Conservation (phyloP, 345 rosid genomes). For the Syzygium oleosum region DNA sequence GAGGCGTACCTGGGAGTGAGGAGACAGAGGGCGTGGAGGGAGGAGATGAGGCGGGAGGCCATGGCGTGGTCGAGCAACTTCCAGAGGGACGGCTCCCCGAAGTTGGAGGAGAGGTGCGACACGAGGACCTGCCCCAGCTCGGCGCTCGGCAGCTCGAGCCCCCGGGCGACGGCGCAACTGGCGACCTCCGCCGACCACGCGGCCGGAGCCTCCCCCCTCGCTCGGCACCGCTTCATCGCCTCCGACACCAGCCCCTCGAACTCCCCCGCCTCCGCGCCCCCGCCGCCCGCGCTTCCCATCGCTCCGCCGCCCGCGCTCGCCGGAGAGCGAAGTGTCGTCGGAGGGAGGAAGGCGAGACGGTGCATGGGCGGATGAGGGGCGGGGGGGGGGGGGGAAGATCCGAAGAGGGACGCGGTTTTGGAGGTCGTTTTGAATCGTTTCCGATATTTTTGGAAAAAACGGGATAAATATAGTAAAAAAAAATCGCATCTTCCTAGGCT, state of each 20-base stretch:
- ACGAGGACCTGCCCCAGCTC: slow-evolving; percentile 36
- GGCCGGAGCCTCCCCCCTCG: slow-evolving; percentile 6
- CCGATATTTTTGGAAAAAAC: neutral
- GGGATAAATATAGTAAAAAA: too few species aligned
- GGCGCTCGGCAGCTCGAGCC: slow-evolving; percentile 17
- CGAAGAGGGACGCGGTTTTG: neutral
- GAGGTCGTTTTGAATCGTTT: neutral
- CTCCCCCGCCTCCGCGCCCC: neutral
- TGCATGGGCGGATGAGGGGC: neutral
- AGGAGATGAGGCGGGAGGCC: slow-evolving; percentile 29
- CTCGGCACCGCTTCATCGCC: slow-evolving; percentile 11
- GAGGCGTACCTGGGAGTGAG: slow-evolving; percentile 27
- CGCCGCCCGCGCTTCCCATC: neutral
- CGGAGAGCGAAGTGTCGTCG: neutral
- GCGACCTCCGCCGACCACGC: slow-evolving; percentile 28
- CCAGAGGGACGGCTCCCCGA: slow-evolving; percentile 42
- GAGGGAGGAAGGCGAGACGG: neutral
- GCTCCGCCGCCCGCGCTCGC: neutral
- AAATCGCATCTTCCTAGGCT: too few species aligned
- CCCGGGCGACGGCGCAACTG: slow-evolving; percentile 16
- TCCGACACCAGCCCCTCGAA: slow-evolving; percentile 5
- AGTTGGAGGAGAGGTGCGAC: slow-evolving; percentile 35
- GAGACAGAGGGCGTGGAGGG: slow-evolving; percentile 43
- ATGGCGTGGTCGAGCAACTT: slow-evolving; percentile 40
- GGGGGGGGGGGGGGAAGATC: too few species aligned